A percentile compares a stretch with the other conserved stretches of the same genome.
Evolutionary conservation across 1,284 basidiomycete species (phyloP).

Genomic region (Pterula multifida): DNA sequence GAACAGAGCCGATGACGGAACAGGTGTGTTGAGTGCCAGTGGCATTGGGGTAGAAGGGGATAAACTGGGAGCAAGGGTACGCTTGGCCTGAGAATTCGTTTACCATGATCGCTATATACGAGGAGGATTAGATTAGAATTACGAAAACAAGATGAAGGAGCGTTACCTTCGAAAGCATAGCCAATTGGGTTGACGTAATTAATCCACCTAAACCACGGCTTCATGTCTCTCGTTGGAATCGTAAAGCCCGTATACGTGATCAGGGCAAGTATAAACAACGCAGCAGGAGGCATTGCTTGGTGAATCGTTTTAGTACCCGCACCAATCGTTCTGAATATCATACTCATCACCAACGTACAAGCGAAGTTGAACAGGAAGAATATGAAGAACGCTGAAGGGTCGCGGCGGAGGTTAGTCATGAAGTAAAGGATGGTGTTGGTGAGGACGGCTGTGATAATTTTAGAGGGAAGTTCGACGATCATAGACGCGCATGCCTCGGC

Average conservation of each 20-base stretch:
- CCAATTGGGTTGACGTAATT: constrained; percentile 31
- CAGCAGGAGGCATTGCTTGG: not conserved
- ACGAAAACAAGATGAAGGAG: not conserved
- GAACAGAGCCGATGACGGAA: constrained; percentile 23
- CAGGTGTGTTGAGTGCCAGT: constrained; percentile 22
- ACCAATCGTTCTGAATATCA: constrained; percentile 46
- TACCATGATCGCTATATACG: constrained; percentile 24
- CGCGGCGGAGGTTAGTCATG: constrained; percentile 1
- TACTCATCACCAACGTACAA: constrained; percentile 47
- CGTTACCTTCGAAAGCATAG: constrained; percentile 19
- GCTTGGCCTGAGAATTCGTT: constrained; percentile 30
- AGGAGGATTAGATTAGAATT: not conserved
- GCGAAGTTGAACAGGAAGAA: constrained; percentile 40
- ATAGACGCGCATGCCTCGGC: constrained; percentile 10
- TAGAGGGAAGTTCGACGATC: constrained; percentile 1
- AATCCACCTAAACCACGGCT: constrained; percentile 23
- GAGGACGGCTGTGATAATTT: constrained; percentile 1
- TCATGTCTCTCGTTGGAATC: constrained; percentile 11
- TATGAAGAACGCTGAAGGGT: constrained; percentile 11
- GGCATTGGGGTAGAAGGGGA: constrained; percentile 22
- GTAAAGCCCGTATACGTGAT: constrained; percentile 10
- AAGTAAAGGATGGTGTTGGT: constrained; percentile 1
- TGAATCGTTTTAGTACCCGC: constrained; percentile 19
- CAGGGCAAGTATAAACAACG: not conserved
- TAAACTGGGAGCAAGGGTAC: constrained; percentile 20